phyloP scores from a whole-genome alignment of 345 rosid genomes.

The Arabis alpina region DNA sequence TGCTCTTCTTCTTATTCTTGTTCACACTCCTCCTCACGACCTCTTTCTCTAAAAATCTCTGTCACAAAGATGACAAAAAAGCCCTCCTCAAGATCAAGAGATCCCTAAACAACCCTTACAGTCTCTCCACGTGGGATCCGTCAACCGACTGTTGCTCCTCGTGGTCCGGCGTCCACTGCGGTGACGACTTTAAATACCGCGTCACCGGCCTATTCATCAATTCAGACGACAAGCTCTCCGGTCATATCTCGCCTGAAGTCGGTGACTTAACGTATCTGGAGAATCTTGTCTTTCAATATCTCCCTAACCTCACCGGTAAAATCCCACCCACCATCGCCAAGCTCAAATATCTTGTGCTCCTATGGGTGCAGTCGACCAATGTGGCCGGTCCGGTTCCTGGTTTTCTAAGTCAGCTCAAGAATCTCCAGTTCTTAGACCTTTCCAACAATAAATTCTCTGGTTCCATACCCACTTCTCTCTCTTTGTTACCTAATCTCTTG shows the following conservation, averaged over 20 bases:
- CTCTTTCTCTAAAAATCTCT: slow-evolving; percentile 48
- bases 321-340: slow-evolving; percentile 63
- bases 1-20: slow-evolving; percentile 33
- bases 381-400: slow-evolving; percentile 61
- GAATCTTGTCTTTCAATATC: slow-evolving; percentile 54
- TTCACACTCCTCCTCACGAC: slow-evolving; percentile 37
- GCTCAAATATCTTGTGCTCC: slow-evolving; percentile 56
- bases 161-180: slow-evolving; percentile 73
- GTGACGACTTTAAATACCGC: slow-evolving; percentile 61
- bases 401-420: slow-evolving; percentile 54
- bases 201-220: slow-evolving; percentile 60
- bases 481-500: not conserved
- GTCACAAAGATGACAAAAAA: slow-evolving; percentile 64
- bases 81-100: slow-evolving; percentile 69
- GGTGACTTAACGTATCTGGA: slow-evolving; percentile 70
- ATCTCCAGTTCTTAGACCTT: slow-evolving; percentile 56
- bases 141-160: slow-evolving; percentile 67
- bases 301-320: slow-evolving; percentile 64
- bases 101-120: slow-evolving; percentile 66
- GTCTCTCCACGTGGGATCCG: slow-evolving; percentile 69
- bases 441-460: slow-evolving; percentile 67
- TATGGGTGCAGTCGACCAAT: slow-evolving; percentile 59
- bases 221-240: slow-evolving; percentile 52
- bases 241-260: slow-evolving; percentile 59
- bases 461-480: slow-evolving; percentile 51